These are phyloP conservation scores for Daldinia caldariorum DNA, from an alignment of 495 filamentous ascomycete genomes.

Conservation along the genomic window DNA sequence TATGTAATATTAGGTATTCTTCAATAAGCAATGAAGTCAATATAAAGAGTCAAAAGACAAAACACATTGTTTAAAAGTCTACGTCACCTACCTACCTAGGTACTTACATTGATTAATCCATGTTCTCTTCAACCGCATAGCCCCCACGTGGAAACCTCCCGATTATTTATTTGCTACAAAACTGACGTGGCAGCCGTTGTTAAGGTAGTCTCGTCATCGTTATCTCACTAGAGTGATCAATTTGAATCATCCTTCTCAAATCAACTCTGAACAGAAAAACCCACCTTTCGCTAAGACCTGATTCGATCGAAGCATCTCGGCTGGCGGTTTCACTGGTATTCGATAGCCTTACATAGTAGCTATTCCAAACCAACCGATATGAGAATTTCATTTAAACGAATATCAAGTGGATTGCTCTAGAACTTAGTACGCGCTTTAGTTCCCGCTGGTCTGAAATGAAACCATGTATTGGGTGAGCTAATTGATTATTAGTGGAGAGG, in stretches of 20 bases:
- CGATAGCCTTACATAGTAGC: neutral
- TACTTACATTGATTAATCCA: slow-evolving; percentile 22
- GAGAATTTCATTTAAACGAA: slow-evolving; percentile 31
- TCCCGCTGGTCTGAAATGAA: slow-evolving; percentile 25
- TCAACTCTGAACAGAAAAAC: slow-evolving; percentile 8
- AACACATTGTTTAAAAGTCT: neutral
- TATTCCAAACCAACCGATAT: slow-evolving; percentile 19
- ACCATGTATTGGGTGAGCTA: slow-evolving; percentile 28
- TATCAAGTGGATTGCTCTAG: slow-evolving; percentile 31
- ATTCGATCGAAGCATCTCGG: slow-evolving; percentile 4
- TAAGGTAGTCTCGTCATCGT: slow-evolving; percentile 27
- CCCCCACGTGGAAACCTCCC: slow-evolving; percentile 40
- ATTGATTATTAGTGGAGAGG: slow-evolving; percentile 24
- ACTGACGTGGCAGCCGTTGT: slow-evolving; percentile 18
- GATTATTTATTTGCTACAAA: slow-evolving; percentile 43
- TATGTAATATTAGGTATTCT: too few relatives aligned
- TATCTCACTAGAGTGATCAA: slow-evolving; percentile 24
- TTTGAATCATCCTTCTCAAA: slow-evolving; percentile 19
- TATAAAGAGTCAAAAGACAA: neutral
- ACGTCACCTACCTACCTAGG: too few relatives aligned
- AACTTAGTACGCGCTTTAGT: slow-evolving; percentile 28
- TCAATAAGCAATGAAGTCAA: slow-evolving; percentile 5
- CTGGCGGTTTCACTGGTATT: slow-evolving; percentile 1
- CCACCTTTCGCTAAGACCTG: slow-evolving; percentile 9
- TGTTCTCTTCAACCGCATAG: slow-evolving; percentile 5